Evolutionary conservation across 805 yeast genomes (phyloP).

Genomic region (Metschnikowia reukaufii): DNA sequence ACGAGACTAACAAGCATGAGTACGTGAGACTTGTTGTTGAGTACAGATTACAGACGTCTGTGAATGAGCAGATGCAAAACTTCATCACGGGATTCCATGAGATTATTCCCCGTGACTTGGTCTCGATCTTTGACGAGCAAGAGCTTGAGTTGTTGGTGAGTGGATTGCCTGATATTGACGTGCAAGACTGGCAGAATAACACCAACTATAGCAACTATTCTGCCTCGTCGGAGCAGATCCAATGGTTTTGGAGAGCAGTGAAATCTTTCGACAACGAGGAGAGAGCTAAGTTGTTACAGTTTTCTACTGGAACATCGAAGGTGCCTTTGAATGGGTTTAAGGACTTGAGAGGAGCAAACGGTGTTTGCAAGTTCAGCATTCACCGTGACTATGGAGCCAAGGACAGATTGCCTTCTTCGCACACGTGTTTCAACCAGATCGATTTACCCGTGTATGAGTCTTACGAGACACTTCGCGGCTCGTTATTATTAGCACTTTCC

Average conservation of each 20-base stretch:
- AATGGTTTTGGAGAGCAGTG: slow-evolving; percentile 98
- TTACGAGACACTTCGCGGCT: slow-evolving; percentile 80
- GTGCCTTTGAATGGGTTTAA: slow-evolving; percentile 95
- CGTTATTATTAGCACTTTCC: slow-evolving; percentile 78
- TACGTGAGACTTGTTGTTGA: slow-evolving; percentile 86
- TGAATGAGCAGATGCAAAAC: slow-evolving; percentile 82
- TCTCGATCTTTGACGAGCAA: slow-evolving; percentile 90
- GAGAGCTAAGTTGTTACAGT: slow-evolving; percentile 88
- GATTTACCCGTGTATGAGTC: slow-evolving; percentile 91
- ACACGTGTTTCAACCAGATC: slow-evolving; percentile 94
- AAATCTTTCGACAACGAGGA: slow-evolving; percentile 92
- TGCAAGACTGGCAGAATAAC: slow-evolving; percentile 92
- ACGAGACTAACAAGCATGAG: slow-evolving; percentile 87
- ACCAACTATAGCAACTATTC: slow-evolving; percentile 80
- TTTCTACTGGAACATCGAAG: slow-evolving; percentile 95
- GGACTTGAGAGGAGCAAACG: slow-evolving; percentile 84
- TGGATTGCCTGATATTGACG: slow-evolving; percentile 95
- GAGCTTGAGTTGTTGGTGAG: slow-evolving; percentile 90
- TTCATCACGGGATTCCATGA: slow-evolving; percentile 88
- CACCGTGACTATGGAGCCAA: slow-evolving; percentile 85
- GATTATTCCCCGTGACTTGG: slow-evolving; percentile 77
- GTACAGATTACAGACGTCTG: slow-evolving; percentile 78
- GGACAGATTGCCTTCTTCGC: slow-evolving; percentile 90
- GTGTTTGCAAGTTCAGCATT: slow-evolving; percentile 80
- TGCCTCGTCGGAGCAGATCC: slow-evolving; percentile 79